These are phyloP conservation scores for Diaporthe sp. DNA, from an alignment of 2,329 filamentous ascomycete species.

Conservation along the genomic window DNA sequence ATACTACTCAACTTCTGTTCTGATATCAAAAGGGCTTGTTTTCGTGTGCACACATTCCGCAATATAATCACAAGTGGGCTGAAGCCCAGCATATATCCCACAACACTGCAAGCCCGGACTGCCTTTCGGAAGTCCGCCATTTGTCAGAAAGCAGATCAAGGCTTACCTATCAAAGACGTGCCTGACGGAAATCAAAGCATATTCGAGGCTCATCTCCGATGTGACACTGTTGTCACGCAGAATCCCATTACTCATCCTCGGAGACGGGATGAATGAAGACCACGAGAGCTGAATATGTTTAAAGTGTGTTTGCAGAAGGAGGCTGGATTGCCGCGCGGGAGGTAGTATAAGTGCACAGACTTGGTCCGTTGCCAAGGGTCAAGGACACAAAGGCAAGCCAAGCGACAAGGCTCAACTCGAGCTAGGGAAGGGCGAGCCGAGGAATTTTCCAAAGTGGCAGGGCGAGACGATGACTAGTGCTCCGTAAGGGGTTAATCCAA, in stretches of 20 bases:
- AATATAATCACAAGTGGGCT: not conserved
- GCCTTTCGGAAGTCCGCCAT: slow-evolving; percentile 1
- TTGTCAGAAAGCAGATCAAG: slow-evolving; percentile 15
- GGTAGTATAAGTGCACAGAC: not conserved
- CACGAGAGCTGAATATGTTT: slow-evolving; percentile 5
- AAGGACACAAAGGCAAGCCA: not conserved
- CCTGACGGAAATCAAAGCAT: slow-evolving; percentile 12
- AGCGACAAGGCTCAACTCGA: not conserved
- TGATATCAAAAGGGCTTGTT: not conserved
- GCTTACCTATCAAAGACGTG: slow-evolving; percentile 12
- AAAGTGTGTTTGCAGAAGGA: not conserved
- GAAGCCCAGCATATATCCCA: slow-evolving; percentile 21
- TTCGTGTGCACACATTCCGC: too few species aligned
- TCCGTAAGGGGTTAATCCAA: not conserved
- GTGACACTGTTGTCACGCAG: not conserved
- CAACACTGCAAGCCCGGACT: too few species aligned
- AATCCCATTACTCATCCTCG: slow-evolving; percentile 5
- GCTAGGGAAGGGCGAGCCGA: slow-evolving; percentile 19
- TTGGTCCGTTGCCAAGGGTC: not conserved
- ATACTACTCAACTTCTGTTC: not conserved
- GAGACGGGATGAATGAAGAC: slow-evolving; percentile 24
- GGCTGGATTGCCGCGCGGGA: slow-evolving; percentile 27
- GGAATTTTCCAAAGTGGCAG: not conserved
- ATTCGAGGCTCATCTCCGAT: slow-evolving; percentile 2
- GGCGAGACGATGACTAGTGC: slow-evolving; percentile 13